phyloP scores from a whole-genome alignment of 139 green algal genomes.

The Astrephomene gubernaculifera region DNA sequence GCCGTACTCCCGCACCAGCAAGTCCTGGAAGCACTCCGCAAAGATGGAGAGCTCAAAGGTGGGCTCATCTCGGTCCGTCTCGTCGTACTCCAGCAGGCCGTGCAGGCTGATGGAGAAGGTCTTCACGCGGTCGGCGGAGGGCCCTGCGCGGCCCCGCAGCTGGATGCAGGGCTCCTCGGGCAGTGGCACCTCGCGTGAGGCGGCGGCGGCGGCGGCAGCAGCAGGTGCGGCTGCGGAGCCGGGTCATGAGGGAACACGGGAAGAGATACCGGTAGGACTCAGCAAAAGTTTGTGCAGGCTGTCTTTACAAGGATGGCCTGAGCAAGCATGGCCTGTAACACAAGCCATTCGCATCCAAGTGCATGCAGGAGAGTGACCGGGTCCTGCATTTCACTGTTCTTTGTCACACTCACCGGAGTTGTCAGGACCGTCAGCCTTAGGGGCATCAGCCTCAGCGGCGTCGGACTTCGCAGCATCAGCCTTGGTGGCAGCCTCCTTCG shows the following conservation, averaged over 20 bases:
- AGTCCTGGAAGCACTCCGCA: conserved; percentile 80
- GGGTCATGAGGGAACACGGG: neutral
- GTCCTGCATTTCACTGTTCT: too few relatives aligned
- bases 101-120: conserved; percentile 70
- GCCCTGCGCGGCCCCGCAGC: conserved; percentile 27
- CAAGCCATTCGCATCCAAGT: too few relatives aligned
- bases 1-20: conserved; percentile 71
- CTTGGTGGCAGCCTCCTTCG: too few relatives aligned
- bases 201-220: neutral
- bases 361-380: too few relatives aligned
- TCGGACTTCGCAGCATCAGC: too few relatives aligned
- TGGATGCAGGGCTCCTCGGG: conserved; percentile 29
- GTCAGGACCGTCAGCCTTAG: too few relatives aligned
- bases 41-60: conserved; percentile 82
- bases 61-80: conserved; percentile 69
- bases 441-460: too few relatives aligned
- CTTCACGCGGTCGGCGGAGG: conserved; percentile 15
- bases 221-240: neutral
- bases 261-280: too few relatives aligned
- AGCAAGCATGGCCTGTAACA: too few relatives aligned
- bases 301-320: too few relatives aligned
- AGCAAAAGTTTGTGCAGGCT: too few relatives aligned
- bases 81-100: conserved; percentile 87
- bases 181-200: conserved; percentile 23
- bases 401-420: too few relatives aligned